Evolutionary conservation across 2,329 filamentous ascomycete genomes (phyloP).

Genomic region (Ciborinia camelliae): DNA sequence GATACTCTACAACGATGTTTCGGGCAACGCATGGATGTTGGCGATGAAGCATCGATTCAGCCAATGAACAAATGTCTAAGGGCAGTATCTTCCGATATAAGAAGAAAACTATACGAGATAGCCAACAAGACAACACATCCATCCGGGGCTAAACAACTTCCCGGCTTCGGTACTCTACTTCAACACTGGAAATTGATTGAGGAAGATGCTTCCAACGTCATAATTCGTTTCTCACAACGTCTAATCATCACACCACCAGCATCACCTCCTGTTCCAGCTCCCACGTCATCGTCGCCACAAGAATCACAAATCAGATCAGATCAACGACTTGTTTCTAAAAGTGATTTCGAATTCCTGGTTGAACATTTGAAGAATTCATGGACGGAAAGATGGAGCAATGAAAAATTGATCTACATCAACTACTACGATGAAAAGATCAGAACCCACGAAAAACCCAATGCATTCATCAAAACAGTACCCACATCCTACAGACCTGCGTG

Average conservation of each 20-base stretch:
- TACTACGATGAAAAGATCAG: background rate
- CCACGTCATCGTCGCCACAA: background rate
- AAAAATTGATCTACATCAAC: conserved; percentile 8
- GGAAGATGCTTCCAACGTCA: conserved; percentile 3
- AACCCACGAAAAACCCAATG: conserved; percentile 1
- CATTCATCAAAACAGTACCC: background rate
- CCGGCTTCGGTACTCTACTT: conserved; percentile 8
- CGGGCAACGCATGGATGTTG: conserved; percentile 3
- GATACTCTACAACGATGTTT: conserved; percentile 8
- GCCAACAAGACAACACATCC: background rate
- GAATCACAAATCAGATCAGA: conserved; percentile 1
- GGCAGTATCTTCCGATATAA: conserved; percentile 10
- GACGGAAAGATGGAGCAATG: conserved; percentile 4
- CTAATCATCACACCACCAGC: conserved; percentile 11
- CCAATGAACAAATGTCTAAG: conserved; percentile 11
- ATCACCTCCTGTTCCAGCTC: background rate
- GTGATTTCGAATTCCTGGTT: background rate
- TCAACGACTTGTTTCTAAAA: conserved; percentile 1
- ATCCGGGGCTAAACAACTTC: background rate
- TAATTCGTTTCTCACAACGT: conserved; percentile 7
- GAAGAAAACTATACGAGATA: conserved; percentile 7
- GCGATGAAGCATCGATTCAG: background rate
- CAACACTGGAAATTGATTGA: conserved; percentile 12
- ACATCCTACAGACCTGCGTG: conserved; percentile 1
- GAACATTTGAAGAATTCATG: conserved; percentile 14